A percentile compares a stretch with the other conserved stretches of the same genome.
Evolutionary conservation across 306 rosid species (phyloP).

Genomic region (Hippophae gyantsensis): DNA sequence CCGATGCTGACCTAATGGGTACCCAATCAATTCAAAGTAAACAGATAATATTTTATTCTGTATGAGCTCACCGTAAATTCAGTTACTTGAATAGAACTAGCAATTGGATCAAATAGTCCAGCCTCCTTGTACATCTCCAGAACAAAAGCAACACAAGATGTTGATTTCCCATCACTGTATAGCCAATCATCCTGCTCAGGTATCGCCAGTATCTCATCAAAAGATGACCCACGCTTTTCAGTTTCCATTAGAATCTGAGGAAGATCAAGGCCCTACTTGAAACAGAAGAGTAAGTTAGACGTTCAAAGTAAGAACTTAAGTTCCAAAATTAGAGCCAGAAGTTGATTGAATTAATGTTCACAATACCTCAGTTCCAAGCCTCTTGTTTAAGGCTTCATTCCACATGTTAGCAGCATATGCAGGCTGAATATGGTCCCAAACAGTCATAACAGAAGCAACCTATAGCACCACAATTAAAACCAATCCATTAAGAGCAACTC

Average conservation of each 20-base stretch:
- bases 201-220: conserved; percentile 69
- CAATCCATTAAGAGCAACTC: conserved; percentile 5
- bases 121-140: conserved; percentile 93
- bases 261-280: conserved; percentile 64
- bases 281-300: conserved; percentile 17
- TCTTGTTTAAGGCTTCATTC: conserved; percentile 95
- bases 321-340: not conserved
- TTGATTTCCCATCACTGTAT: conserved; percentile 82
- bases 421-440: conserved; percentile 86
- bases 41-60: conserved; percentile 11
- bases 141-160: conserved; percentile 82
- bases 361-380: conserved; percentile 73
- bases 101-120: conserved; percentile 74
- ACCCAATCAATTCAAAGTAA: conserved; percentile 6
- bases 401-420: conserved; percentile 87
- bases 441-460: conserved; percentile 98
- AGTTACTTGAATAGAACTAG: conserved; percentile 82
- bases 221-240: conserved; percentile 76
- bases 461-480: conserved; percentile 26
- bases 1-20: conserved; percentile 3
- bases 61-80: conserved; percentile 80
- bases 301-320: not conserved
- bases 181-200: conserved; percentile 95
- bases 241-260: conserved; percentile 77
- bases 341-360: not conserved